phyloP scores from a whole-genome alignment of 169 alveolate species.

The Cryptosporidium felis region DNA sequence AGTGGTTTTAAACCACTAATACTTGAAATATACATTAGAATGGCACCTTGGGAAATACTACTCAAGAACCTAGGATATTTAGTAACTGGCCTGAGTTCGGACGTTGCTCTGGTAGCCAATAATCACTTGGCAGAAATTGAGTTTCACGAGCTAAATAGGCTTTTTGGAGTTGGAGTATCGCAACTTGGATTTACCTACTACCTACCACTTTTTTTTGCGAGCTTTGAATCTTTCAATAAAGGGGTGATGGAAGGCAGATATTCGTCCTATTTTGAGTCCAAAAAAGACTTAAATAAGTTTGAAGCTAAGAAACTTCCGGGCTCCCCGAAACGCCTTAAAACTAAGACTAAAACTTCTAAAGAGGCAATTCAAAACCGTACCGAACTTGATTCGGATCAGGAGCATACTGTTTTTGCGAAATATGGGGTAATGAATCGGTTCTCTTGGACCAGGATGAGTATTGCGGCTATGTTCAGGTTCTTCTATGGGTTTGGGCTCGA shows the following conservation, averaged over 20 bases:
- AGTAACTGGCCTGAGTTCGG: not conserved
- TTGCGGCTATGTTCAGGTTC: not conserved
- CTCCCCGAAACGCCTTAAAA: no score
- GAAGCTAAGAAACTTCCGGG: no score
- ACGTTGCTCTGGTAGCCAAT: not conserved
- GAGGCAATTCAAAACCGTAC: no score
- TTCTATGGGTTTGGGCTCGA: not conserved
- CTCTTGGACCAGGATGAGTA: constrained; percentile 8
- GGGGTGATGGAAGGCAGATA: constrained; percentile 4
- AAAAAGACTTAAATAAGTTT: not conserved
- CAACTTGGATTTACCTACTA: not conserved
- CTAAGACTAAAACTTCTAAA: no score
- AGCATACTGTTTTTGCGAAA: no score
- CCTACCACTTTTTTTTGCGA: constrained; percentile 29
- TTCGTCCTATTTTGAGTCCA: not conserved
- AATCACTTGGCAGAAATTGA: not conserved
- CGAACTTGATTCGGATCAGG: no score
- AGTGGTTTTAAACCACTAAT: not conserved
- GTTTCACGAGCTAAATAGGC: not conserved
- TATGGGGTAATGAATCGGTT: not conserved
- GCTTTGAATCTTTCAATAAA: constrained; percentile 1
- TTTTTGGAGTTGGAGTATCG: not conserved
- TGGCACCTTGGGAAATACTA: constrained; percentile 13
- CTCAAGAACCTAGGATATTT: constrained; percentile 2
- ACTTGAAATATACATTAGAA: constrained; percentile 13